Evolutionary conservation across 768 basidiomycete species (phyloP), one percentile per base, ranked within the genome.

Genomic region (Calocybe cyanea): DNA sequence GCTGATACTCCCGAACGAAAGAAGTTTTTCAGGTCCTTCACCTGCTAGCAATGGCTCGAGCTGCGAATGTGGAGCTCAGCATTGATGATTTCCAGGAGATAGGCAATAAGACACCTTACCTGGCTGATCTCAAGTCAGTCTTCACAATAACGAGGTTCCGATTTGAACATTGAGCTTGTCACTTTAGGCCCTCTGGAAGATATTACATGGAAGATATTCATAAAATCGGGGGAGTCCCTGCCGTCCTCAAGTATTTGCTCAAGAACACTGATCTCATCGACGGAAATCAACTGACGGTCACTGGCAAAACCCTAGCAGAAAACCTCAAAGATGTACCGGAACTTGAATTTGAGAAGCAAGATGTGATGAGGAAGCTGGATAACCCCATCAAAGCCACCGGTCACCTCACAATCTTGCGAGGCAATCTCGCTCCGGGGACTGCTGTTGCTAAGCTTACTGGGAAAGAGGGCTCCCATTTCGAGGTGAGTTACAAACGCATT

Each of bases 391-490:
- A 96, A 62, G 58, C 70, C 18, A 92, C 84, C 2, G 93, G 93
- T 1, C 93, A 95, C 65, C 65, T 96, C 55, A 83, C 83, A 10
- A 92, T 97, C 56, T 65, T 97, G 50, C 77, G 83, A 41, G 93
- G 93, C n/a, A 93, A 88, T 64, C 70, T 97, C 34, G 84, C 88
- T 2, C 93, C 93, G 0, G 87, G 77, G 39, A 83, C 84, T 1
- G 85, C 91, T 21, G 92, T 97, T 15, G 90, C 92, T 13, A 97
- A 97, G 66, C 70, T 96, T 51, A 95, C 93, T 5, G 92, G 93
- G 11, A 93, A 94, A 65, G 93, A 96, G 66, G 93, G 93, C 4
- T 63, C 80, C 41, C 73, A 68, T 17, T 96, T 96, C 53, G 86
- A 90, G 73, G 87, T 86, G 68, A 48, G 40, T 33, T 34, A 44